Evolutionary conservation across 495 filamentous ascomycete species (phyloP).

Genomic region (Rhizodiscina lignyota): DNA sequence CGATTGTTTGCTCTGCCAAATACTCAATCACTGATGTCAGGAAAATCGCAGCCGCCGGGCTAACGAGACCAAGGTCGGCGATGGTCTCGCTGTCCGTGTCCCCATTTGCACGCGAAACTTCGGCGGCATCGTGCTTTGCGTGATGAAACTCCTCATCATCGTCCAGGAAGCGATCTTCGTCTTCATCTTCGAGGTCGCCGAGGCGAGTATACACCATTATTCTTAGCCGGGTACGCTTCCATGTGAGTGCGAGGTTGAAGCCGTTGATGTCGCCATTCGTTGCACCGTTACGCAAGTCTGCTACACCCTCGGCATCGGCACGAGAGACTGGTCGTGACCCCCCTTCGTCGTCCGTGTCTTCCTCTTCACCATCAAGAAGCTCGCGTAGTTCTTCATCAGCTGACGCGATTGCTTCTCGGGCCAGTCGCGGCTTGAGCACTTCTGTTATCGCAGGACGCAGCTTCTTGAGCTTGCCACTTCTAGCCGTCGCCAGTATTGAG

Average conservation of each 20-base stretch:
- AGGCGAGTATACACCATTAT: conserved; percentile 97
- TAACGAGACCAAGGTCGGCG: conserved; percentile 42
- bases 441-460: conserved; percentile 75
- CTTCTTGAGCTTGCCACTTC: conserved; percentile 61
- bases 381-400: conserved; percentile 86
- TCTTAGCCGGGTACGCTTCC: conserved; percentile 79
- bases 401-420: conserved; percentile 67
- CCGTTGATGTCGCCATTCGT: too few relatives aligned
- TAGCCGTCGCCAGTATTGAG: conserved; percentile 64
- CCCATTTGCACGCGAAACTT: conserved; percentile 6
- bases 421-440: conserved; percentile 75
- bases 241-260: too few relatives aligned
- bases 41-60: conserved; percentile 87
- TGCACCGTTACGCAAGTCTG: too few relatives aligned
- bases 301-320: conserved; percentile 71
- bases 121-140: conserved; percentile 38
- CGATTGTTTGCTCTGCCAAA: conserved; percentile 77
- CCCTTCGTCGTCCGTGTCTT: conserved; percentile 28
- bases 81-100: conserved; percentile 21
- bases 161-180: conserved; percentile 66
- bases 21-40: conserved; percentile 88
- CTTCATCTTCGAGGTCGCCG: conserved; percentile 94
- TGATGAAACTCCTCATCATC: too few relatives aligned
- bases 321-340: conserved; percentile 15
- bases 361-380: conserved; percentile 64